Percentiles rank a stretch among this genome's conserved stretches.
Conservation (phyloP, 1,284 basidiomycete species). For the Golubevia sp. region DNA sequence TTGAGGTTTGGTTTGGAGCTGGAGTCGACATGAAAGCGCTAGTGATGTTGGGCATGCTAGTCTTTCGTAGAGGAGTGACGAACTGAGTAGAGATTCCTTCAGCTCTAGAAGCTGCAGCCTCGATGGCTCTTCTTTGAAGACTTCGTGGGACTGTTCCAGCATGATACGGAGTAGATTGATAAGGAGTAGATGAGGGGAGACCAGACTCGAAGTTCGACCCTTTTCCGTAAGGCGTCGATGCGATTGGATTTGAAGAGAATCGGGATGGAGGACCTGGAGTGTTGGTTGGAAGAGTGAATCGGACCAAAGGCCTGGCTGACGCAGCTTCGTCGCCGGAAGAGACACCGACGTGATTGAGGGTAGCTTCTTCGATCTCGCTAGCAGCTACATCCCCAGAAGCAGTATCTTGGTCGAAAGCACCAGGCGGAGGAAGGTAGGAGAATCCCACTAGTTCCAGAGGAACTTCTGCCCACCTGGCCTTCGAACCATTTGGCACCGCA, state of each 20-base stretch:
- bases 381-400: too few relatives aligned
- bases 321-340: too few relatives aligned
- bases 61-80: slow-evolving; percentile 47
- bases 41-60: slow-evolving; percentile 23
- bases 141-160: not conserved
- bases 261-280: not conserved
- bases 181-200: slow-evolving; percentile 8
- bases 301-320: not conserved
- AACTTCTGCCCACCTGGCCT: slow-evolving; percentile 36
- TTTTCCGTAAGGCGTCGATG: slow-evolving; percentile 8
- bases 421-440: slow-evolving; percentile 32
- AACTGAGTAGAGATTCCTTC: slow-evolving; percentile 13
- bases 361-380: too few relatives aligned
- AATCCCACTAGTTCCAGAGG: slow-evolving; percentile 41
- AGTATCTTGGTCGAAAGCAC: slow-evolving; percentile 29
- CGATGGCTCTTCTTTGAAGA: slow-evolving; percentile 20
- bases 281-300: not conserved
- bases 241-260: not conserved
- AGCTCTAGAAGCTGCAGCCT: slow-evolving; percentile 9
- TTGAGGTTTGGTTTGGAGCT: not conserved
- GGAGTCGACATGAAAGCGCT: slow-evolving; percentile 1
- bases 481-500: not conserved
- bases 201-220: not conserved
- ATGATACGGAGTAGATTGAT: slow-evolving; percentile 12
- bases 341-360: too few relatives aligned